Base-by-base conservation (phyloP, 2,329 filamentous ascomycete genomes). In the Pseudonectria foliicola region DNA sequence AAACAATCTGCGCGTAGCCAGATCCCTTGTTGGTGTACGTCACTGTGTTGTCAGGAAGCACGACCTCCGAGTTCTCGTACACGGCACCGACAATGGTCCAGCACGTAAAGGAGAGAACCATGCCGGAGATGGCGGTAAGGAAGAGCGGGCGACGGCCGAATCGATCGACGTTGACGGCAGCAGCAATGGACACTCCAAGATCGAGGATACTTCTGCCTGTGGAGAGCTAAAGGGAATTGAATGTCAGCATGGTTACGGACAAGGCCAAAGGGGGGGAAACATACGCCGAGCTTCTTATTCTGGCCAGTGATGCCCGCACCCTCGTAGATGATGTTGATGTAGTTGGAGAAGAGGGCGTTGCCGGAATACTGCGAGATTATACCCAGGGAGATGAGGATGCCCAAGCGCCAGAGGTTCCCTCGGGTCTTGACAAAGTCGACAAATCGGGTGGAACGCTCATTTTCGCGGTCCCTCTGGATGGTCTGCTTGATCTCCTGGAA, bases 361-460 rank as follows among this genome's bases (percentile, higher is more conserved):
- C 80, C 79, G 34, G 71, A 77, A 60, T 80, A 82, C 57, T 83
- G 78, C 2, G 76, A 80, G 51, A 82, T 80, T 46, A 82, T 60
- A 49, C 77, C 79, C 13, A 83, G 66, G 1, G 75, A 80, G 27
- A 80, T 56, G 27, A 81, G 64, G 36, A 83, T 72, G 31, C 71
- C 65, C 29, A 84, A 62, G 10, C 80, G 68, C 64, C 77, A 77
- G 34, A 76, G 67, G 63, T 84, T 82, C 18, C 79, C 77, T 48
- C 64, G 69, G 16, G 79, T 82, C 43, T 61, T 62, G 47, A 82
- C 46, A 46, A 83, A 78, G 51, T 81, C 76, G 12, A 71, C 42
- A 54, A 80, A 83, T 40, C 62, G 70, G 30, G 68, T 73, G 7
- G 62, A 59, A 34, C 56, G 66, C 38, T 64, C 59, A 37, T 63